Evolutionary conservation across 352 stramenopile species (phyloP), one percentile per base, ranked within the genome.

Genomic region (Phytophthora meadii): DNA sequence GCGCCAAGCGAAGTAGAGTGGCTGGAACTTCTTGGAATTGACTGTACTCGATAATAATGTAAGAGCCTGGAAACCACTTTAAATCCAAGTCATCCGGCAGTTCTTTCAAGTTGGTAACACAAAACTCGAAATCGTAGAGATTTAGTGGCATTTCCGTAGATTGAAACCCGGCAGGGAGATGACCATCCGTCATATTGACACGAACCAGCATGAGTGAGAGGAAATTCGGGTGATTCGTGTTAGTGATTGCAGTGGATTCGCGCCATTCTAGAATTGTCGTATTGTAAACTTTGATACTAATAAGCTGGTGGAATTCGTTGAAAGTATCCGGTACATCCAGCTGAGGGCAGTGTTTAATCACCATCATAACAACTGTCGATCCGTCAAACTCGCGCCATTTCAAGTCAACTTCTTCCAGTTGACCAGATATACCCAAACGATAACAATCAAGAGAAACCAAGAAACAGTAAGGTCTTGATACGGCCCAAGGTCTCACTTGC

Each of bases 61-160:
- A 30, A 7, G 54, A 44, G 1, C 52, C 60, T 11, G 32, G 6
- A 12, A 66, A 62, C 70, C 74, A 88, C 15, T 68, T 72, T 22
- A 50, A 24, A 36, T 77, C 58, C 1, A 87, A 49, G 52, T 80
- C 51, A 12, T 11, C 60, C 0, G 80, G 73, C 1, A 87, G n/a
- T 9, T 49, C 27, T 1, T 51, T 55, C 3, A 82, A 61, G 37
- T 84, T 87, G 1, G 75, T 77, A 6, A 64, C 52, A 5, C 55
- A 71, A 44, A 87, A 63, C 37, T 84, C 65, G 17, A 84, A 52
- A 40, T 85, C 77, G 8, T 59, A 56, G 0, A 87, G 39, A 7
- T 54, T 44, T 6, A 45, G n/a, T 0, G 80, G 76, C 11, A 77
- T 70, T 11, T 77, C 54, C 8, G 11, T 44, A 4, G 65, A 76